Evolutionary conservation across 2,329 filamentous ascomycete genomes (phyloP), one percentile per base, ranked within the genome.

Genomic region (Ophiostoma fasciatum): DNA sequence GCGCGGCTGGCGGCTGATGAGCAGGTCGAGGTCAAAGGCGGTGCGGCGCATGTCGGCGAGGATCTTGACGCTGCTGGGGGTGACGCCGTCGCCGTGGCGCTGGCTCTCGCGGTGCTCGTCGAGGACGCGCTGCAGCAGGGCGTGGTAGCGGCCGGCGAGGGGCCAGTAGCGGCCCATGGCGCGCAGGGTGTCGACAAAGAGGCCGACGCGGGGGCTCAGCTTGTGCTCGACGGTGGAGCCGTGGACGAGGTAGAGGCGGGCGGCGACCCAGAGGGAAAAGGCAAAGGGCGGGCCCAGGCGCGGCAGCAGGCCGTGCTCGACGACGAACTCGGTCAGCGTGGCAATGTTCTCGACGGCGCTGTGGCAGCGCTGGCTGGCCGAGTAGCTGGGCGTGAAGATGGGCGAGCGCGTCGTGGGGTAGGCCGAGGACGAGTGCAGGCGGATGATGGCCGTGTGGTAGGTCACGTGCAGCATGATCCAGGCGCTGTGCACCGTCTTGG

Each of bases 391-490:
- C 0, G 82, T 87, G 59, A 94, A 94, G 35, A 93, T 87, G 11
- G 79, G 78, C 2, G 83, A 93, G 22, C 82, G 71, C 4, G 82
- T 90, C 5, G 84, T 92, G 4, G 87, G 87, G 54, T 94, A 94
- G 2, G 85, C 87, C 6, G 87, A 84, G 2, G 84, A 93, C 0
- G 85, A 94, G 59, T 94, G 85, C 18, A 94, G 67, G 25, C 87
- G 76, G 47, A 94, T 93, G 8, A 93, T 77, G 31, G 85, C 81
- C 1, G 84, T 92, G 55, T 92, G 82, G 50, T 87, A 93, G 1
- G 84, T 85, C 5, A 82, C 80, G 52, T 94, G 87, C 21, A 94
- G 64, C 78, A 93, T 93, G 34, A 94, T 75, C 79, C 85, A 85
- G 35, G 78, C 79, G 52, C 81, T 84, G 50, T 82, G 84, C 32